Base-by-base conservation (phyloP, 2,329 filamentous ascomycete species). In the Neopestalotiopsis rosae region DNA sequence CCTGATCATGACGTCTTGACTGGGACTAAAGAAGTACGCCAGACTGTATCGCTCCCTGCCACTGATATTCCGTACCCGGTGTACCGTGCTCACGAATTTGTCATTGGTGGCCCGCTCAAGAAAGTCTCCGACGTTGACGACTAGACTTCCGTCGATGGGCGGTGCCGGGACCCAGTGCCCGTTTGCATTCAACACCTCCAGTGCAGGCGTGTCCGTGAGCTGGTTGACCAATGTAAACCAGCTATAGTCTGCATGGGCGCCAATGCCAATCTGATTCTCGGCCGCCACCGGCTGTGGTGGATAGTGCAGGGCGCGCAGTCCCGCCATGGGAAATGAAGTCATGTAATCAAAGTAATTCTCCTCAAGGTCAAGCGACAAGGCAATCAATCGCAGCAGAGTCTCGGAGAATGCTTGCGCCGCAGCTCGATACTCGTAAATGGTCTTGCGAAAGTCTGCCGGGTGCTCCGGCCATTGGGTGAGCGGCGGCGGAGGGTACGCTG, bases 21-120 rank as follows among this genome's bases (percentile, higher is more conserved):
- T 82, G 1, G 82, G 83, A 74, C 84, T 82, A 70, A 84, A 84
- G 74, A 85, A 85, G 73, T 84, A 85, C 1, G 82, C 83, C 34
- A 85, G 81, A 63, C 81, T 83, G 67, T 82, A 82, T 20, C 81
- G 74, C 1, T 79, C 79, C 58, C 74, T 71, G 6, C 75, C 75
- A 24, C 72, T 70, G 49, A 58, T 61, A 14, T 75, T 77, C 38
- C 80, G 76, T 2, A 85, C 83, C 2, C 82, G 79, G 74, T 85
- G 83, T 75, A 80, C 80, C 1, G 83, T 85, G 12, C 82, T 83
- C 10, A 82, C 79, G 72, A 84, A 84, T 52, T 76, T 70, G 6
- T 80, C 80, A n/a, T 81, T 80, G 17, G 79, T 83, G 5, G 81
- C 78, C 52, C 75, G 74, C 5, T 79, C 80, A 74, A 85, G 81